A percentile compares a stretch with the other conserved stretches of the same genome.
phyloP scores from a whole-genome alignment of 305 asterid genomes.

The Fraxinus nigra region DNA sequence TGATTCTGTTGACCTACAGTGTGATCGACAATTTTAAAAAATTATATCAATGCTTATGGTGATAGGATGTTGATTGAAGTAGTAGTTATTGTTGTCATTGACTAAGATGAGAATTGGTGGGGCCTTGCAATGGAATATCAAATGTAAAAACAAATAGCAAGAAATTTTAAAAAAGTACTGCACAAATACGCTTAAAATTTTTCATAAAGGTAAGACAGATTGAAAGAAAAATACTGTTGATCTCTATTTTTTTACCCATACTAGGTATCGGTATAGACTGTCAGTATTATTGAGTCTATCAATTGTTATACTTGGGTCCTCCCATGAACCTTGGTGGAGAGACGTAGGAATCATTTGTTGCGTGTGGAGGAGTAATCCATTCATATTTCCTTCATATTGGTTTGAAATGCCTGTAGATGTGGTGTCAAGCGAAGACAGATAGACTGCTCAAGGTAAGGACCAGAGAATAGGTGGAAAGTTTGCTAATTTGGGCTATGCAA shows the following conservation, averaged over 20 bases:
- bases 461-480: neutral
- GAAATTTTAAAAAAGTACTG: neutral
- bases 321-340: neutral
- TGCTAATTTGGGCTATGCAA: neutral
- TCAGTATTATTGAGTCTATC: neutral
- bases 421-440: neutral
- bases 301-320: neutral
- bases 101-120: neutral
- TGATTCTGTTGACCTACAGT: slow-evolving; percentile 86
- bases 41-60: neutral
- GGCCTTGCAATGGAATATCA: neutral
- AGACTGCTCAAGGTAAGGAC: neutral
- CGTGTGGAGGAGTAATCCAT: neutral
- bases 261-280: neutral
- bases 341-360: neutral
- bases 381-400: neutral
- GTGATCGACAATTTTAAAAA: slow-evolving; percentile 9
- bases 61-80: neutral
- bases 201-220: neutral
- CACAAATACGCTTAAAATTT: neutral
- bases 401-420: neutral
- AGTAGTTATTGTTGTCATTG: neutral
- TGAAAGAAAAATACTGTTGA: neutral
- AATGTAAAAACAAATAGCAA: neutral
- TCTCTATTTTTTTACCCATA: neutral